Base-by-base conservation (phyloP, 1,139 yeast genomes). In the Nadsonia starkeyi-henricii region DNA sequence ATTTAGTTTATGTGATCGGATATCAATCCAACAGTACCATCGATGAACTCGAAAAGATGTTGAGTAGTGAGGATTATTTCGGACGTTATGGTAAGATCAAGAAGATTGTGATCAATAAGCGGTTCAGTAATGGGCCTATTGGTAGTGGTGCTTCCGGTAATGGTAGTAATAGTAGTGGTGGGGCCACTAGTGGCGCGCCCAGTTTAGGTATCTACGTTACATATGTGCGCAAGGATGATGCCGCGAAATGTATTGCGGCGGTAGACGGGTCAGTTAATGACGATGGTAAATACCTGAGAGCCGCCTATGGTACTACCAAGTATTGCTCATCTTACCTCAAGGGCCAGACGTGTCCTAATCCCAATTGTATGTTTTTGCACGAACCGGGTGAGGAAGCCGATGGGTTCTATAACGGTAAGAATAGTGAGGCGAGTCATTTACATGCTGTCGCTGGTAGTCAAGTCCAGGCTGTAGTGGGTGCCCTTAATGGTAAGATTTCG, bases 251-350 rank as follows among this genome's bases (percentile, higher is more conserved):
- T 69, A 91, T 91, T 52, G 80, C 81, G 42, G 95, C 93, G 47
- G 85, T 93, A 48, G 98, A 91, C 65, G 97, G 97, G 1, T 83
- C 96, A 0, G 72, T 86, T 47, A 84, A 91, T 63, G 98, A 93
- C 61, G 39, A 33, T 33, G 97, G 97, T 3, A 78, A 69, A 54
- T 85, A 62, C 69, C 78, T 53, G 72, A 83, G 93, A 52, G 98
- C 98, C 17, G 97, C 97, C 0, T 95, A 88, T 65, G 98, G 98
- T 61, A 93, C 98, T 2, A 91, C 98, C 15, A 91, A 93, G 66
- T 91, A 91, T 68, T 91, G 98, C 65, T 85, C 96, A 17, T 83
- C 95, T 1, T 91, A 91, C 62, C 71, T 91, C 55, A 77, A 97
- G 55, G 96, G 96, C 41, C 95, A 86, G 63, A 81, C 94, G 20